Evolutionary conservation across 2,329 filamentous ascomycete genomes (phyloP).

Genomic region (Diaporthe batatas): DNA sequence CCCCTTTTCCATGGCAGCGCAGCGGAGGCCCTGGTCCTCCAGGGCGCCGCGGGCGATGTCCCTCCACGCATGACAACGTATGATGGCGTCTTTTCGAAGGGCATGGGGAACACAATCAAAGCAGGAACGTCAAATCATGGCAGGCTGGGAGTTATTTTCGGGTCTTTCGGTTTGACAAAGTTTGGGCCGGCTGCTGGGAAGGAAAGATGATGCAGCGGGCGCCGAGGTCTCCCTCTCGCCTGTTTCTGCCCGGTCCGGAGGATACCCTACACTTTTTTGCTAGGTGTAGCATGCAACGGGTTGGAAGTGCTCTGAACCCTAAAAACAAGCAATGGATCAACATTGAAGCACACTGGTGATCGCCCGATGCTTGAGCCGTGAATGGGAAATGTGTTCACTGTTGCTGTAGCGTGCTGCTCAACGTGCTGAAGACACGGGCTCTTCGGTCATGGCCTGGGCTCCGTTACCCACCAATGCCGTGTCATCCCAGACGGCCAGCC

Average conservation of each 20-base stretch:
- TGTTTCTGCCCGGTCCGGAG: slow-evolving; percentile 37
- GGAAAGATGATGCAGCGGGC: slow-evolving; percentile 44
- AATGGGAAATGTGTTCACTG: background rate
- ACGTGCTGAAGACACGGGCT: too few relatives aligned
- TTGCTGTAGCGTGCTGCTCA: too few relatives aligned
- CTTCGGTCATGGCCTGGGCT: too few relatives aligned
- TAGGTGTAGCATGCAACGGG: slow-evolving; percentile 52
- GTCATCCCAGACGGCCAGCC: background rate
- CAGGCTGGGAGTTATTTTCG: slow-evolving; percentile 46
- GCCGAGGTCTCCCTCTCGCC: background rate
- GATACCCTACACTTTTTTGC: slow-evolving; percentile 42
- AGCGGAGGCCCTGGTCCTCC: slow-evolving; percentile 15
- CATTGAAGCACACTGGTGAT: slow-evolving; percentile 43
- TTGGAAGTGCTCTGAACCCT: slow-evolving; percentile 53
- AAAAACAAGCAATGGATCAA: slow-evolving; percentile 49
- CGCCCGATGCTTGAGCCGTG: background rate
- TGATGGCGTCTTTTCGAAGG: slow-evolving; percentile 35
- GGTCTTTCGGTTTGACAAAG: slow-evolving; percentile 47
- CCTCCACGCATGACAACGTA: slow-evolving; percentile 37
- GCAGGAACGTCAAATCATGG: slow-evolving; percentile 36
- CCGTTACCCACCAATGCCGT: background rate
- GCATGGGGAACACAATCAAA: slow-evolving; percentile 38
- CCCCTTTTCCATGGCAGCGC: slow-evolving; percentile 45
- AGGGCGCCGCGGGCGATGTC: slow-evolving; percentile 30
- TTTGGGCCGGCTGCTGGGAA: slow-evolving; percentile 44